phyloP scores from a whole-genome alignment of 192 early-diverging fungal species.

The Podila epicladia region DNA sequence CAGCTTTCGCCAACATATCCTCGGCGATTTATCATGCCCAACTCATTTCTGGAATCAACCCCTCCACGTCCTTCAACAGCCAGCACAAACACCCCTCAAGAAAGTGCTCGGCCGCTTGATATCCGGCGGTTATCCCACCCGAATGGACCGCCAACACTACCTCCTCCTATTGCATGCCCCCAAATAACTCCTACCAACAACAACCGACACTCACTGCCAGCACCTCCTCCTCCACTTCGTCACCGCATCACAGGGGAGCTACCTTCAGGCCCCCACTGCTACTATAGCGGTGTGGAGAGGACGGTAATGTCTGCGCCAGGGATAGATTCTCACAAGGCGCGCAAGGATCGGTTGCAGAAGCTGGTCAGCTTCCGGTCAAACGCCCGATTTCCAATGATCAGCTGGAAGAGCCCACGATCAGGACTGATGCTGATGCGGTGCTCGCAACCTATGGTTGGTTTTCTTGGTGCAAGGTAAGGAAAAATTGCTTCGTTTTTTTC shows the following conservation, averaged over 20 bases:
- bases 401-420: slow-evolving; percentile 46
- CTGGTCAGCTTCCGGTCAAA: slow-evolving; percentile 43
- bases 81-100: too few relatives aligned
- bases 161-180: neutral
- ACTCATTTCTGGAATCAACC: slow-evolving; percentile 9
- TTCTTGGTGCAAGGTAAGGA: slow-evolving; percentile 43
- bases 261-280: neutral
- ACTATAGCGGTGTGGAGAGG: neutral
- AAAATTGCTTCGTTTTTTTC: neutral
- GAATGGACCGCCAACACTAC: too few relatives aligned
- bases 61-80: too few relatives aligned
- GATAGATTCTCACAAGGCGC: neutral
- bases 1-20: slow-evolving; percentile 54
- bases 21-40: slow-evolving; percentile 49
- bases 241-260: neutral
- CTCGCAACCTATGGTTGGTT: slow-evolving; percentile 55
- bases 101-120: neutral
- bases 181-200: neutral
- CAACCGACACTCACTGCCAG: neutral
- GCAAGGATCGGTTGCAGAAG: slow-evolving; percentile 23
- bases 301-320: neutral
- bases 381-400: slow-evolving; percentile 50
- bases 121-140: too few relatives aligned
- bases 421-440: slow-evolving; percentile 52
- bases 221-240: neutral